These are phyloP conservation scores for Talaromyces piceae DNA, from an alignment of 2,329 filamentous ascomycete genomes.

Conservation along the genomic window DNA sequence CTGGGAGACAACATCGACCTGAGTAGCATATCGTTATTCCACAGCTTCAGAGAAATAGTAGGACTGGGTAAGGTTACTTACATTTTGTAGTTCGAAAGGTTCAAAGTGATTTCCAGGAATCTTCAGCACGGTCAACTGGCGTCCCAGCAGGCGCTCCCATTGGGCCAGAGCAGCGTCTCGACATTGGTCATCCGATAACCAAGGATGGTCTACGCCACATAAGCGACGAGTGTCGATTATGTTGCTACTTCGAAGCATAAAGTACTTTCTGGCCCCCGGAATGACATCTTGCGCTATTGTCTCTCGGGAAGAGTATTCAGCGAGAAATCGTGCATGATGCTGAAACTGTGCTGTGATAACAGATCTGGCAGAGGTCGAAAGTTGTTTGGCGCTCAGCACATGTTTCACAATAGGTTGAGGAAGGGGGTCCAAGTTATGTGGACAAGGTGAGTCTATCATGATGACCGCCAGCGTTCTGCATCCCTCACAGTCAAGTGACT, in stretches of 20 bases:
- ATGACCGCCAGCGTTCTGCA: background rate
- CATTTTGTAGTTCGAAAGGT: background rate
- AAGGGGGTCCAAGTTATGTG: background rate
- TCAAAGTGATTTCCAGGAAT: background rate
- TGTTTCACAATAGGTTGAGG: background rate
- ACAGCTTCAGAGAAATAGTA: too few species aligned
- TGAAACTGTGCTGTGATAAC: too few species aligned
- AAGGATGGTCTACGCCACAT: background rate
- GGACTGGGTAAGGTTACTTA: too few species aligned
- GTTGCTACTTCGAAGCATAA: background rate
- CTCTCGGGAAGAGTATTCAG: background rate
- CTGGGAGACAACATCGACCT: too few species aligned
- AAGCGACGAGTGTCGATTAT: too few species aligned
- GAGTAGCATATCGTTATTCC: too few species aligned
- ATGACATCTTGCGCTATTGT: background rate
- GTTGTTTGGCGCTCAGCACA: background rate
- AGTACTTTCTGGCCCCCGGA: background rate
- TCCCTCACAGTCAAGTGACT: too few species aligned
- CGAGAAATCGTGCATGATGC: background rate
- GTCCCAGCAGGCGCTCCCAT: background rate
- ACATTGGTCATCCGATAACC: background rate
- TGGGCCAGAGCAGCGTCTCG: background rate
- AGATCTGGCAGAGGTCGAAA: too few species aligned
- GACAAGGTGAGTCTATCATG: background rate
- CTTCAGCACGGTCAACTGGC: background rate